Conservation (phyloP, 1,139 yeast species). For the Lodderomyces orthopsilosis region DNA sequence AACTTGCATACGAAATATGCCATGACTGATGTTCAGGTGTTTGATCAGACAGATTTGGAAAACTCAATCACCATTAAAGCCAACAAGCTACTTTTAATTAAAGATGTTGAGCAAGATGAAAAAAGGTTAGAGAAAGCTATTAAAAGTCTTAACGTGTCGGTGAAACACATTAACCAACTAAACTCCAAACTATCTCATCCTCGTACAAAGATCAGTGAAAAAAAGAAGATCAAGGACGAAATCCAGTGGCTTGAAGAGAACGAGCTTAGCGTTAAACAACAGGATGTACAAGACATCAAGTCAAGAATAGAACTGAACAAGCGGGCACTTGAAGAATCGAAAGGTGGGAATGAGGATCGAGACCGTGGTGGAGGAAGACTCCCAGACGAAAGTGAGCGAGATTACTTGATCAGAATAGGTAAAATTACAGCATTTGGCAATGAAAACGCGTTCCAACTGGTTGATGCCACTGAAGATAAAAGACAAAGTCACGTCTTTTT, state of each 20-base stretch:
- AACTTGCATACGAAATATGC: no score
- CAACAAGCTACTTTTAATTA: conserved; percentile 53
- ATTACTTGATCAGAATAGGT: conserved; percentile 82
- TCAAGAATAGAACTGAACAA: conserved; percentile 44
- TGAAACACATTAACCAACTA: conserved; percentile 44
- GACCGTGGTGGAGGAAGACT: conserved; percentile 30
- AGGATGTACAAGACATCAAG: conserved; percentile 67
- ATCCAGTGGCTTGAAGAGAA: conserved; percentile 48
- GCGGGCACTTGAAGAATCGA: conserved; percentile 11
- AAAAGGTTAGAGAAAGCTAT: conserved; percentile 68
- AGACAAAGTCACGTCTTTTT: conserved; percentile 31
- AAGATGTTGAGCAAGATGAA: conserved; percentile 70
- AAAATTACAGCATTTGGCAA: conserved; percentile 92
- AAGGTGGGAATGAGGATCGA: not conserved
- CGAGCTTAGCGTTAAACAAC: conserved; percentile 52
- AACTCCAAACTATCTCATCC: conserved; percentile 50
- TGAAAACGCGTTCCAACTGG: conserved; percentile 49
- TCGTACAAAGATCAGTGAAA: conserved; percentile 63
- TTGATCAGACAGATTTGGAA: conserved; percentile 78
- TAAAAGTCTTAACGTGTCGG: conserved; percentile 37
- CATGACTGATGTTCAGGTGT: conserved; percentile 28
- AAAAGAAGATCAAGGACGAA: conserved; percentile 54
- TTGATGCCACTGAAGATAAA: conserved; percentile 12
- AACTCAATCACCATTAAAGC: conserved; percentile 69
- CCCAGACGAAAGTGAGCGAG: conserved; percentile 75